Conservation (phyloP, 2,329 filamentous ascomycete genomes). For the Aspergillus sp. region DNA sequence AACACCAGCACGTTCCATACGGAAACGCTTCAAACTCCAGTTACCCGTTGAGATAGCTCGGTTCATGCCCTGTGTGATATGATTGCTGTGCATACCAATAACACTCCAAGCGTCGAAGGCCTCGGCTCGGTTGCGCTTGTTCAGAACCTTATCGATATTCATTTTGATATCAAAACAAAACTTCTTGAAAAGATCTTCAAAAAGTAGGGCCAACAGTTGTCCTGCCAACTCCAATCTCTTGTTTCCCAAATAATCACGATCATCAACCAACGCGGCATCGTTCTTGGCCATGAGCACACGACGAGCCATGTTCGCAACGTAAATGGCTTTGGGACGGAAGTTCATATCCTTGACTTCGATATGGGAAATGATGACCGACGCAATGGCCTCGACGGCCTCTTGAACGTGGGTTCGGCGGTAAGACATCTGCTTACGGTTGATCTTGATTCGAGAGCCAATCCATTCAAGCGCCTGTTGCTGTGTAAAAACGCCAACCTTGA, state of each 20-base stretch:
- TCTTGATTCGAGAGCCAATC: constrained; percentile 82
- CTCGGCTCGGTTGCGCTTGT: constrained; percentile 86
- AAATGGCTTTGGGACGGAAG: constrained; percentile 95
- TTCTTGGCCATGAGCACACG: constrained; percentile 91
- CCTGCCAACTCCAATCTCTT: constrained; percentile 94
- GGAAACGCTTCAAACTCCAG: constrained; percentile 96
- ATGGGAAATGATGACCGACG: constrained; percentile 91
- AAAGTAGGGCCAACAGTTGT: constrained; percentile 87
- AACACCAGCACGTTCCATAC: constrained; percentile 96
- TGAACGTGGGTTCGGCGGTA: constrained; percentile 78
- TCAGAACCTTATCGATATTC: constrained; percentile 92
- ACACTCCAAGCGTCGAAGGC: constrained; percentile 85
- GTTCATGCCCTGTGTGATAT: constrained; percentile 91
- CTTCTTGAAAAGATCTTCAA: constrained; percentile 97
- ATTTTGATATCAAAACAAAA: constrained; percentile 87
- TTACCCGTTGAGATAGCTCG: constrained; percentile 96
- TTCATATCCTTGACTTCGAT: constrained; percentile 89
- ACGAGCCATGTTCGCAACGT: constrained; percentile 96
- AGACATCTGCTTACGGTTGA: constrained; percentile 65
- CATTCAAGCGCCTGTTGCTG: constrained; percentile 96
- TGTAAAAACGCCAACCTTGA: constrained; percentile 80
- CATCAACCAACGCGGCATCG: constrained; percentile 85
- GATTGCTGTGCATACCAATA: constrained; percentile 78
- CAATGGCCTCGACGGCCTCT: constrained; percentile 88
- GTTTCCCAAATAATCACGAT: constrained; percentile 97